Base-by-base conservation (phyloP, 108 stramenopile genomes). In the Aureococcus anophagefferens region DNA sequence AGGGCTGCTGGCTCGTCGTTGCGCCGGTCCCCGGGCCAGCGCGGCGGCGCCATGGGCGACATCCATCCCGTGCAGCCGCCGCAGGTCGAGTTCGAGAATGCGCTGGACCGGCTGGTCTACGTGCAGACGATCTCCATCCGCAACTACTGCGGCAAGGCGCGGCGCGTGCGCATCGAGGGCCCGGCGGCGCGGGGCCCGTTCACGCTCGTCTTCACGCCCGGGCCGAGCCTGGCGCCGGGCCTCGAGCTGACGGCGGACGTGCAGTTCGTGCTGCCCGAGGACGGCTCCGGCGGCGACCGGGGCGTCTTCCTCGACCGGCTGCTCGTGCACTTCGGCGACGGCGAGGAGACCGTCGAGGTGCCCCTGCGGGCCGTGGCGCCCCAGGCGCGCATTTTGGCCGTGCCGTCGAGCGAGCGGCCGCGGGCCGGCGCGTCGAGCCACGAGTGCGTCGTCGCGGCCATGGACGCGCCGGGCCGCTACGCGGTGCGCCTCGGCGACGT, bases 231-330 rank as follows among this genome's bases (percentile, higher is more conserved):
- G 15, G 78, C 78, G 35, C 78, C 78, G 30, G 78, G 78, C 7
- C 74, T 79, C 30, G 78, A 79, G 66, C 33, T 75, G 0, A 18
- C 31, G 34, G 74, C 74, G 7, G 78, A 79, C 62, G 73, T 79
- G 29, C 74, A 79, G 32, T 79, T 65, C 59, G 36, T 34, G 46
- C 21, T 79, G 29, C 78, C 78, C 0, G 70, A 71, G 7, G 68
- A 36, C 34, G 71, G 63, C 33, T 44, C 40, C 9, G 40, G 9
- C 40, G 9, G 5, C 9, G 40, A 44, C 9, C 5, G 9, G 40
- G 40, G 40, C 40, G 13, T 44, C 40, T 71, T 75, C 13, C 71
- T 25, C 32, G 77, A 78, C 46, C 34, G 31, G 30, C n/a, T 78
- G 25, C 32, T 74, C 21, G 68, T 67, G 3, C 14, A 33, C 30